Evolutionary conservation across 192 early-diverging fungal species (phyloP).

Genomic region (Podochytrium sp.): DNA sequence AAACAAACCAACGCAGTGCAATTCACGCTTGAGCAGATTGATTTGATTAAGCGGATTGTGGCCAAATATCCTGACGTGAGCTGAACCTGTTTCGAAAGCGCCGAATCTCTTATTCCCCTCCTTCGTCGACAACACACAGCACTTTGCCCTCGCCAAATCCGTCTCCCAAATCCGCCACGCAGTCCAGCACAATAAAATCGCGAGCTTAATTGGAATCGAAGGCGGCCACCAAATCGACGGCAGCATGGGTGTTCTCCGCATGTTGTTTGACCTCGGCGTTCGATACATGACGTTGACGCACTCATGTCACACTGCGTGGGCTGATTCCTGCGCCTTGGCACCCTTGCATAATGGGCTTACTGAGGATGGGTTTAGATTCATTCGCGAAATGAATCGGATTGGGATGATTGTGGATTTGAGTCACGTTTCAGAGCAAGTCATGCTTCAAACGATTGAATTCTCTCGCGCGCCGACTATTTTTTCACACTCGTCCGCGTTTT

Average conservation of each 20-base stretch:
- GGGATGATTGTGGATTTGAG: constrained; percentile 74
- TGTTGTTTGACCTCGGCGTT: constrained; percentile 61
- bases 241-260: constrained; percentile 57
- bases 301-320: constrained; percentile 65
- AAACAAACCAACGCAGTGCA: constrained; percentile 29
- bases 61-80: constrained; percentile 42
- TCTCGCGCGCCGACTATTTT: constrained; percentile 63
- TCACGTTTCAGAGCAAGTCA: constrained; percentile 65
- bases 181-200: constrained; percentile 48
- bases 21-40: constrained; percentile 58
- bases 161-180: constrained; percentile 52
- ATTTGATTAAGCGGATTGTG: constrained; percentile 65
- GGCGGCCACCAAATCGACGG: constrained; percentile 68
- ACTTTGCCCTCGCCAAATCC: constrained; percentile 46
- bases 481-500: constrained; percentile 62
- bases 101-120: background rate
- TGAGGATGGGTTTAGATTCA: constrained; percentile 54
- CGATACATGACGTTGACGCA: constrained; percentile 71
- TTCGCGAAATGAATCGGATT: constrained; percentile 71
- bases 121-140: background rate
- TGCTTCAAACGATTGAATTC: constrained; percentile 45
- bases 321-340: constrained; percentile 46
- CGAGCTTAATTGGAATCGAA: constrained; percentile 69
- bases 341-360: constrained; percentile 57
- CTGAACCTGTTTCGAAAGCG: background rate